Evolutionary conservation across 176 grass and related monocot species (phyloP), one percentile per base, ranked within the genome.

Genomic region (Alloteropsis semialata): DNA sequence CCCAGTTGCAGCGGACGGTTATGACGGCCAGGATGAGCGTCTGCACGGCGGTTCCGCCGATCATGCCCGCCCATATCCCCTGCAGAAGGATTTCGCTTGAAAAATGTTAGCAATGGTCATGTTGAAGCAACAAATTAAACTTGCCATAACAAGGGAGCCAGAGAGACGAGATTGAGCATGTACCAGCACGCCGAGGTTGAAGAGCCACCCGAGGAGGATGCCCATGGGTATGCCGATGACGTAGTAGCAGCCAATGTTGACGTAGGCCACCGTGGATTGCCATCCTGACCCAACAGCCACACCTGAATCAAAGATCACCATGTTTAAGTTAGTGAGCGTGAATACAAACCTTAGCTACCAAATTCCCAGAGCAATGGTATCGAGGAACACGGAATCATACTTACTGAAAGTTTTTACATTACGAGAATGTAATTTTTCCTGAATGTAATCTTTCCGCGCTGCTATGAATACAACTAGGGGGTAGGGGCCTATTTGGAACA

Each of bases 61-160:
- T 97, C 94, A 97, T 97, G 7, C 94, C 94, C 15, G 82, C 89
- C 94, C 94, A 97, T 43, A 97, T 94, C 1, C 94, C 94, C 94
- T 97, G 46, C 67, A 53, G 63, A 81, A 43, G 48, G 39, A 42
- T 71, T 60, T 21, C 5, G 5, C 9, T 9, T 10, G 53, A 8
- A 8, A 50, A 50, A 54, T 22, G 7, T 54, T 55, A 24, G 13
- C 57, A 8, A 21, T 37, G 19, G 21, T 53, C 81, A 62, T 8
- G 11, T 6, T 65, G 10, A 65, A 82, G 3, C 13, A 19, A 42
- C 39, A 42, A 42, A 42, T 42, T 9, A 42, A 42, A 42, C 10
- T 9, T 42, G 39, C 39, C 39, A 42, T 42, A 42, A 42, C 39
- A 42, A 42, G 39, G 39, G 39, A n/a, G n/a, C n/a, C n/a, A 17